Conservation (phyloP, 106 monocot genomes). For the Dioscorea alata region DNA sequence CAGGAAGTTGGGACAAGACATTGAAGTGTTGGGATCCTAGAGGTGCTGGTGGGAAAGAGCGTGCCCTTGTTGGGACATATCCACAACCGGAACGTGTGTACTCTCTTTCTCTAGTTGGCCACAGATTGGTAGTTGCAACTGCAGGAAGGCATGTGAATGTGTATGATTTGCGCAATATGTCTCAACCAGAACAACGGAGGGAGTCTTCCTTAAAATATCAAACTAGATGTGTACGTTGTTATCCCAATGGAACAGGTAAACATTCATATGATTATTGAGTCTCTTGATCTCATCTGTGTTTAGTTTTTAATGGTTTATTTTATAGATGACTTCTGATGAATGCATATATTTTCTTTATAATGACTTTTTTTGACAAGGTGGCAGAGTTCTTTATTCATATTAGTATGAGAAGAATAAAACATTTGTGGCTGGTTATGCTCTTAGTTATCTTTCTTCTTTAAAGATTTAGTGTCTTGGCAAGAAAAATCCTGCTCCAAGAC, state of each 20-base stretch:
- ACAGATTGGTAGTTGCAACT: constrained; percentile 84
- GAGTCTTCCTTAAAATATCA: constrained; percentile 98
- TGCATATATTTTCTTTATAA: no score
- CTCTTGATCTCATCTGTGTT: no score
- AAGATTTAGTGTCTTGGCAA: no score
- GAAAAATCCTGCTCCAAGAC: no score
- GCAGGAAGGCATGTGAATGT: constrained; percentile 96
- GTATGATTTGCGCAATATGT: constrained; percentile 96
- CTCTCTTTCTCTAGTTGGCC: constrained; percentile 80
- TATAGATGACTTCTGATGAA: no score
- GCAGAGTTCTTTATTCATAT: no score
- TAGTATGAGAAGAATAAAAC: no score
- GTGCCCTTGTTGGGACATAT: constrained; percentile 78
- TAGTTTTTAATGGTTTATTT: no score
- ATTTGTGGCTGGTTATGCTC: no score
- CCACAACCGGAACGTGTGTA: constrained; percentile 92
- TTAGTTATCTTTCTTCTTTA: no score
- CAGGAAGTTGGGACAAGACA: constrained; percentile 98
- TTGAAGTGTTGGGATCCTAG: constrained; percentile 96
- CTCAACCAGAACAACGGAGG: constrained; percentile 87
- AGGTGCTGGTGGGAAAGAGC: constrained; percentile 86
- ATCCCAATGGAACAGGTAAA: constrained; percentile 95
- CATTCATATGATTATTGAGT: neutral
- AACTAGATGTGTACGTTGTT: constrained; percentile 95
- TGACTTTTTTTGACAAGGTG: no score